Percentiles rank a stretch among this genome's conserved stretches.
Conservation (phyloP, 495 filamentous ascomycete species). For the Darksidea phi region DNA sequence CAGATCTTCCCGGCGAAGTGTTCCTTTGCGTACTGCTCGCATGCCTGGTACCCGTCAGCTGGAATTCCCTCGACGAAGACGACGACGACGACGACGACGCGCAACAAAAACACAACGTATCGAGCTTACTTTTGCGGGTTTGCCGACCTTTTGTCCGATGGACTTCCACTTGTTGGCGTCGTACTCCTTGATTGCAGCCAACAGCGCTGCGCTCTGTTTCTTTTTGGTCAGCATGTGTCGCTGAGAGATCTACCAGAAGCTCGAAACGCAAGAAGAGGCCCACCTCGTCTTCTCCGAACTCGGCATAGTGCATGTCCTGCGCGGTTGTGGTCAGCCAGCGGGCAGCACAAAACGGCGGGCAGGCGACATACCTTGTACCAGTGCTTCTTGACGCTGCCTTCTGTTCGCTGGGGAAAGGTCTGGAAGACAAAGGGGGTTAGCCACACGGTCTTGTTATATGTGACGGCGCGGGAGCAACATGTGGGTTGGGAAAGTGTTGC, state of each 20-base stretch:
- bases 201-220: slow-evolving; percentile 72
- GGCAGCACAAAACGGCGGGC: slow-evolving; percentile 18
- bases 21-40: slow-evolving; percentile 97
- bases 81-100: background rate
- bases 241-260: slow-evolving; percentile 20
- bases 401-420: slow-evolving; percentile 90
- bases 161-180: slow-evolving; percentile 98
- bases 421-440: slow-evolving; percentile 40
- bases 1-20: slow-evolving; percentile 67
- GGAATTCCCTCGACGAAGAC: background rate
- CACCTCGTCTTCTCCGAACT: slow-evolving; percentile 98
- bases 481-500: slow-evolving; percentile 5
- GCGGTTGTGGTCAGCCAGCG: slow-evolving; percentile 27
- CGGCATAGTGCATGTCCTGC: slow-evolving; percentile 98
- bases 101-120: slow-evolving; percentile 1
- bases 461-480: background rate
- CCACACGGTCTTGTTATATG: too few species aligned
- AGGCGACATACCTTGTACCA: slow-evolving; percentile 83
- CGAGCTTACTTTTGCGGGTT: slow-evolving; percentile 83
- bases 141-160: slow-evolving; percentile 93
- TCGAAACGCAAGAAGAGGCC: slow-evolving; percentile 37
- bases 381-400: slow-evolving; percentile 98
- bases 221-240: slow-evolving; percentile 40
- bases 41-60: slow-evolving; percentile 63
- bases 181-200: slow-evolving; percentile 96